Conservation (phyloP, 305 asterid genomes). For the Solanum hybrid region DNA sequence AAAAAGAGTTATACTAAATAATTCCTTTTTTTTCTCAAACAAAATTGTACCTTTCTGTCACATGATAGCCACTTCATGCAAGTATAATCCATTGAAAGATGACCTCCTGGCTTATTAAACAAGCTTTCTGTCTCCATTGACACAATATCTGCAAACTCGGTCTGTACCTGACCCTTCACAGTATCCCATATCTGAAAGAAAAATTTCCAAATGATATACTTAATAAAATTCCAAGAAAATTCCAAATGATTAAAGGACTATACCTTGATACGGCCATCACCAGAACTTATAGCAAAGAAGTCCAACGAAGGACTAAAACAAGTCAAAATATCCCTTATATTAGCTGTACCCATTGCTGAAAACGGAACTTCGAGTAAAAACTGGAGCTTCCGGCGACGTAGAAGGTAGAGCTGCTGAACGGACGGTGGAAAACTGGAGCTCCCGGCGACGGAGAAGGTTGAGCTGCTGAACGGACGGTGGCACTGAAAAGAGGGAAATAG, state of each 20-base stretch:
- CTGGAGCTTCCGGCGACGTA: not conserved
- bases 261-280: constrained; percentile 73
- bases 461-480: not conserved
- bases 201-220: constrained; percentile 3
- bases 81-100: constrained; percentile 86
- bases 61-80: constrained; percentile 86
- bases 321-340: constrained; percentile 60
- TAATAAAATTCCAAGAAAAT: not conserved
- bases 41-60: constrained; percentile 46
- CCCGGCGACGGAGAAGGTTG: not conserved
- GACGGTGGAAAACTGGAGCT: not conserved
- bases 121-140: constrained; percentile 33
- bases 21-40: not conserved
- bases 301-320: constrained; percentile 69
- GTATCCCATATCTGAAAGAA: constrained; percentile 88
- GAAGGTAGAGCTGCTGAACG: not conserved
- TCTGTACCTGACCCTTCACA: constrained; percentile 72
- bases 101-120: constrained; percentile 56
- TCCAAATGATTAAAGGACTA: not conserved
- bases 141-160: constrained; percentile 69
- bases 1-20: not conserved
- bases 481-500: not conserved
- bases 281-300: constrained; percentile 57
- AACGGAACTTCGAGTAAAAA: not conserved
- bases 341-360: constrained; percentile 42